Evolutionary conservation across 179 eudicot species (phyloP), one percentile per base, ranked within the genome.

Genomic region (Silene vulgaris): DNA sequence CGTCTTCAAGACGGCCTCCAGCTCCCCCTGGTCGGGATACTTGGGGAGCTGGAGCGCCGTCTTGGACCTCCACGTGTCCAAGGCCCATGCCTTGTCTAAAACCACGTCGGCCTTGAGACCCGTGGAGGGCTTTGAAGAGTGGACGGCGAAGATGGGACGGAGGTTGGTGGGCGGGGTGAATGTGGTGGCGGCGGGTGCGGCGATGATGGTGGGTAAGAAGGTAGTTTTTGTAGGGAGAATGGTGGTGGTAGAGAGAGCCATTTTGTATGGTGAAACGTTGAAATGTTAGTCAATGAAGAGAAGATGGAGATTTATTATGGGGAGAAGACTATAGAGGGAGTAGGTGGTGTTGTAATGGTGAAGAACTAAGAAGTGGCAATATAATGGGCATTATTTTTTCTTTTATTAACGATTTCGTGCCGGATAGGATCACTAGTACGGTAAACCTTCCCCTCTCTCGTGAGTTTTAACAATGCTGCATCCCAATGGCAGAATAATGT

Each of bases 61-160:
- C 77, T 90, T 90, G 2, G 84, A 29, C 73, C 78, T 88, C 95
- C 91, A 90, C 81, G 92, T 85, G 2, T 90, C 95, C 1, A 87
- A 26, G n/a, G 69, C 56, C 97, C 95, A 91, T 50, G 82, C 59
- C 13, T 52, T 52, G 16, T 79, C 1, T 75, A 48, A 0, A 74
- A 71, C 3, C 70, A 4, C 45, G 63, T 6, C 5, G 61, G 59
- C 59, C 17, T 52, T 52, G 59, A 52, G 59, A 52, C 59, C 14
- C n/a, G 59, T 52, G 59, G 59, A 13, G 59, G 59, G 5, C 72
- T 85, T 84, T 63, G 88, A 65, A 17, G 88, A 77, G 32, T 86
- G 87, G 75, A 83, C 80, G 83, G 87, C 82, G 66, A 76, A 80
- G 74, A 79, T 76, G 30, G 74, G 80, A 35, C 77, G 82, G 80